These are phyloP conservation scores for Polyplosphaeria fusca DNA, from an alignment of 495 filamentous ascomycete genomes.

Conservation along the genomic window DNA sequence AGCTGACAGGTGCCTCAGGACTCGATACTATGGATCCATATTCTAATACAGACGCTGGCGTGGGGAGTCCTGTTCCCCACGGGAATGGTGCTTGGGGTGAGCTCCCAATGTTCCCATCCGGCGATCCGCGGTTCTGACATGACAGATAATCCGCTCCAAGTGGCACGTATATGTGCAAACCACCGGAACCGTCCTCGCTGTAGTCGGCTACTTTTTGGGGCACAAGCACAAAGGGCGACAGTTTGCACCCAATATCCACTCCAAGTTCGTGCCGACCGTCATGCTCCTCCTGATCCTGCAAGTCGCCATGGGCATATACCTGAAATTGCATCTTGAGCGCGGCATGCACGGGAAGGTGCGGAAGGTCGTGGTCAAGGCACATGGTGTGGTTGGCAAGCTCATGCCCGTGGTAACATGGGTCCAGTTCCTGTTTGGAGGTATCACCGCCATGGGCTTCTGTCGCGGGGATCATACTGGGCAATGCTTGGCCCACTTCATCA, in stretches of 20 bases:
- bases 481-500: conserved; percentile 96
- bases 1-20: conserved; percentile 53
- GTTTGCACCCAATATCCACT: conserved; percentile 80
- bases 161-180: conserved; percentile 94
- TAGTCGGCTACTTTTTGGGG: conserved; percentile 85
- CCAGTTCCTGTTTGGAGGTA: conserved; percentile 96
- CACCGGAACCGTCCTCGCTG: conserved; percentile 67
- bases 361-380: conserved; percentile 63
- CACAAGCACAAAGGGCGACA: conserved; percentile 86
- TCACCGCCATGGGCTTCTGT: conserved; percentile 91
- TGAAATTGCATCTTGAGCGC: conserved; percentile 82
- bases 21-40: conserved; percentile 86
- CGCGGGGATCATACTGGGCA: conserved; percentile 87
- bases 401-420: conserved; percentile 87
- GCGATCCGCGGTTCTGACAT: not conserved
- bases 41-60: conserved; percentile 77
- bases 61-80: conserved; percentile 91
- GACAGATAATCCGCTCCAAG: conserved; percentile 77
- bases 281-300: conserved; percentile 77
- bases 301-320: conserved; percentile 76
- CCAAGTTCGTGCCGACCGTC: conserved; percentile 70
- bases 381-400: conserved; percentile 78
- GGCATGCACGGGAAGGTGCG: conserved; percentile 79
- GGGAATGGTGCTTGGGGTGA: conserved; percentile 92
- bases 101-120: conserved; percentile 35